Percentiles rank a stretch among this genome's conserved stretches.
Evolutionary conservation across 2,329 filamentous ascomycete species (phyloP).

Genomic region (Colletotrichum sp.): DNA sequence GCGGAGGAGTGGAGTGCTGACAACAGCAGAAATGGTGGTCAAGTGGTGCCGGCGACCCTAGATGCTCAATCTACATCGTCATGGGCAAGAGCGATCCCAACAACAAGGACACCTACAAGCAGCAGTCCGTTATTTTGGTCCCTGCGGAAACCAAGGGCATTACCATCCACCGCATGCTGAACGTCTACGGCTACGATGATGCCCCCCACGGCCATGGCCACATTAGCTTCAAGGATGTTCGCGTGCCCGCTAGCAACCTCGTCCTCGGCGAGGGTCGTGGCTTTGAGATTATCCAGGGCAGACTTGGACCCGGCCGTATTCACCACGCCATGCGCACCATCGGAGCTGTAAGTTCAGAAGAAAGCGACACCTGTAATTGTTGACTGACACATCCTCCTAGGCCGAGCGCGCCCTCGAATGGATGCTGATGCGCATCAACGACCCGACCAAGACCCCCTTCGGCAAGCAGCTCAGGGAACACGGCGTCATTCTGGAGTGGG

Average conservation of each 20-base stretch:
- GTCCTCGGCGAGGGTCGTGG: constrained; percentile 92
- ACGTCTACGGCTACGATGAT: constrained; percentile 95
- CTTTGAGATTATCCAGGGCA: constrained; percentile 98
- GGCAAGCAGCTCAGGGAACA: constrained; percentile 87
- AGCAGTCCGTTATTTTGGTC: constrained; percentile 93
- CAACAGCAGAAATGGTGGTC: constrained; percentile 93
- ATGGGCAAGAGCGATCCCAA: constrained; percentile 90
- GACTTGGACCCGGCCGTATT: constrained; percentile 92
- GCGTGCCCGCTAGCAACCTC: constrained; percentile 82
- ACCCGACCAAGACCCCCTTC: constrained; percentile 88
- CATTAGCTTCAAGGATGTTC: constrained; percentile 86
- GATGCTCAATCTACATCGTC: constrained; percentile 92
- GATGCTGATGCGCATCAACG: constrained; percentile 94
- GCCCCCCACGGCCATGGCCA: constrained; percentile 98
- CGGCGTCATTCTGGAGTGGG: constrained; percentile 94
- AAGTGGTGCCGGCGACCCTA: constrained; percentile 89
- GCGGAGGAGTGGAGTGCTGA: neutral
- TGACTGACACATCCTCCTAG: constrained; percentile 33
- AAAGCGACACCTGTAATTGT: neutral
- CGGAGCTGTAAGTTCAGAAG: constrained; percentile 67
- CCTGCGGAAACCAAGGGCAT: constrained; percentile 82
- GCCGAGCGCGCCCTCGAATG: constrained; percentile 92
- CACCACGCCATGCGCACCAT: constrained; percentile 98
- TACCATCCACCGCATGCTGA: constrained; percentile 92
- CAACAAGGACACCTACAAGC: constrained; percentile 80